These are phyloP conservation scores for Wickerhamiella australiensis DNA, from an alignment of 805 yeast genomes.

Conservation along the genomic window DNA sequence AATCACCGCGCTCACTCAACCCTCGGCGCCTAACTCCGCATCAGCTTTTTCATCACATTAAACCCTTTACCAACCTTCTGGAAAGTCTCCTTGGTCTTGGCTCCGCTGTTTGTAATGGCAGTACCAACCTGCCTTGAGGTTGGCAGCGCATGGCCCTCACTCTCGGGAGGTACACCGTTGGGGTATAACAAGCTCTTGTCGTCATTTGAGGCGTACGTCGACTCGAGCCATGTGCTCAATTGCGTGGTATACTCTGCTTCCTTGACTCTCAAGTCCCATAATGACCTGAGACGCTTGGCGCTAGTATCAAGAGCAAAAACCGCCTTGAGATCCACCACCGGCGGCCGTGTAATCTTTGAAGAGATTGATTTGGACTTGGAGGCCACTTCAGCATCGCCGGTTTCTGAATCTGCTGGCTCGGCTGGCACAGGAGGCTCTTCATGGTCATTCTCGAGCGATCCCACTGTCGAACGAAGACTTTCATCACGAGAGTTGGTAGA, in stretches of 20 bases:
- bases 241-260: conserved; percentile 29
- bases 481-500: neutral
- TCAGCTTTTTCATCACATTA: conserved; percentile 26
- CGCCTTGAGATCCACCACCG: conserved; percentile 27
- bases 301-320: conserved; percentile 22
- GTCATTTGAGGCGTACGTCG: conserved; percentile 15
- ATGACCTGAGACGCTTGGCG: conserved; percentile 23
- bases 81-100: conserved; percentile 24
- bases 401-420: too few relatives aligned
- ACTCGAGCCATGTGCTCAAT: conserved; percentile 26
- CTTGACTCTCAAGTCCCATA: conserved; percentile 23
- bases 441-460: conserved; percentile 1
- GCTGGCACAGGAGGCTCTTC: neutral
- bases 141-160: conserved; percentile 20
- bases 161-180: conserved; percentile 25
- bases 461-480: conserved; percentile 1
- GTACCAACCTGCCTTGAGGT: conserved; percentile 23
- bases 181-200: conserved; percentile 18
- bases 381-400: neutral
- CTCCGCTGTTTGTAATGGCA: conserved; percentile 18
- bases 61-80: conserved; percentile 26
- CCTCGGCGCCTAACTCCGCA: conserved; percentile 6
- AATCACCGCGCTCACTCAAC: neutral
- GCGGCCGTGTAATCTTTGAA: conserved; percentile 25
- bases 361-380: conserved; percentile 2